Percentiles rank a stretch among this genome's conserved stretches.
These are phyloP conservation scores for Cymbopogon citratus DNA, from an alignment of 176 grass and related monocot species.

Conservation along the genomic window DNA sequence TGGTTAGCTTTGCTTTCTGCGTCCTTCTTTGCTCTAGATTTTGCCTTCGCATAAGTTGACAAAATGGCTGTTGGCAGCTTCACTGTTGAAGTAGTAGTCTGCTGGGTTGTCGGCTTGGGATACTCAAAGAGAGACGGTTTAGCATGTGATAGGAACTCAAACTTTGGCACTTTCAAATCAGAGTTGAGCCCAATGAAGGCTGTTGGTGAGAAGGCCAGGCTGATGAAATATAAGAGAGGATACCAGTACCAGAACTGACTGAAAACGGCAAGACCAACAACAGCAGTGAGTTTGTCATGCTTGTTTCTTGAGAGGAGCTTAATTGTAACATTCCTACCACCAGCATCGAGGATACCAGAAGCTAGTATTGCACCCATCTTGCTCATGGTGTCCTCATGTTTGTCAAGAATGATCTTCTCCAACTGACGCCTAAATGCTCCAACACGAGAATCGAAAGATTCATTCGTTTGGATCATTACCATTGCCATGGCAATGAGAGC, in stretches of 20 bases:
- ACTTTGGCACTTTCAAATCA: conserved; percentile 91
- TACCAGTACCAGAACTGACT: conserved; percentile 99
- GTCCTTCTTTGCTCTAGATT: conserved; percentile 90
- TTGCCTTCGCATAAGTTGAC: conserved; percentile 93
- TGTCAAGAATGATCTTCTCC: conserved; percentile 99
- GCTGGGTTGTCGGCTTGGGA: conserved; percentile 70
- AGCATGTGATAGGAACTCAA: conserved; percentile 90
- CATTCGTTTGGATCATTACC: conserved; percentile 99
- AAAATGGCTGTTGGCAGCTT: conserved; percentile 86
- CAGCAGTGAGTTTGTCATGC: conserved; percentile 90
- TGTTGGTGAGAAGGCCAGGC: conserved; percentile 86
- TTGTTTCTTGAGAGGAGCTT: conserved; percentile 90
- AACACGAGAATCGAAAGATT: conserved; percentile 85
- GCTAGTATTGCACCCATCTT: conserved; percentile 99
- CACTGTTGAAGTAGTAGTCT: conserved; percentile 65
- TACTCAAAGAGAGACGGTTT: conserved; percentile 93
- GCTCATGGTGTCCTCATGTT: conserved; percentile 98
- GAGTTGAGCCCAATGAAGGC: conserved; percentile 92
- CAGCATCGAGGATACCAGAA: conserved; percentile 97
- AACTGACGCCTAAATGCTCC: conserved; percentile 94
- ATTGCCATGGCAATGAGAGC: conserved; percentile 99
- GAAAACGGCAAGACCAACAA: conserved; percentile 90
- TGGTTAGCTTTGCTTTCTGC: conserved; percentile 76
- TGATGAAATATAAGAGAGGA: conserved; percentile 91
- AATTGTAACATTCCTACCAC: conserved; percentile 96